Conservation (phyloP, 2,329 filamentous ascomycete species). For the Mariannaea sp. region DNA sequence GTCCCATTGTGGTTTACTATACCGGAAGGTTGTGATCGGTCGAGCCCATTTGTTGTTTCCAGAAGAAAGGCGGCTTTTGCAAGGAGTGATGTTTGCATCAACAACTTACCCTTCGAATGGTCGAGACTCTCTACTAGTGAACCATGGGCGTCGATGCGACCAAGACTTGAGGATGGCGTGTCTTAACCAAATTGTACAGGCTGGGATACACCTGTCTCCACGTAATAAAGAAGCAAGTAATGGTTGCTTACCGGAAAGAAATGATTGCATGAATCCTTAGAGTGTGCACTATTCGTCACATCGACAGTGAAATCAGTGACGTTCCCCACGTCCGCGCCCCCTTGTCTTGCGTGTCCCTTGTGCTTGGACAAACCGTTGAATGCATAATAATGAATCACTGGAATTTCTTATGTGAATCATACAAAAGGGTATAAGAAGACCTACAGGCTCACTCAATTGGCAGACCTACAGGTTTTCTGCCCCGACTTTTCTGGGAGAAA, state of each 20-base stretch:
- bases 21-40: not conserved
- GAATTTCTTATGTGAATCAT: not conserved
- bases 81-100: constrained; percentile 8
- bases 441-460: not conserved
- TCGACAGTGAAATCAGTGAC: not conserved
- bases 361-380: not conserved
- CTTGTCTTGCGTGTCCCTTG: not conserved
- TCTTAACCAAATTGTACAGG: constrained; percentile 10
- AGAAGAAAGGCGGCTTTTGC: not conserved
- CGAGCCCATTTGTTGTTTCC: not conserved
- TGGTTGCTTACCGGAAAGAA: too few relatives aligned
- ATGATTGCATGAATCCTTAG: too few relatives aligned
- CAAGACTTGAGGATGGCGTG: constrained; percentile 13
- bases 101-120: not conserved
- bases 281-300: constrained; percentile 12
- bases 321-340: not conserved
- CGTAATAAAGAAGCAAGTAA: not conserved
- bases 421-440: constrained; percentile 24
- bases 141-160: constrained; percentile 2
- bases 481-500: not conserved
- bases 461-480: not conserved
- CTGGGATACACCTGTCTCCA: not conserved
- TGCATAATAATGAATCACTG: not conserved
- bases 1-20: not conserved
- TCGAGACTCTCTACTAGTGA: not conserved